A percentile compares a stretch with the other conserved stretches of the same genome.
Evolutionary conservation across 2,329 filamentous ascomycete species (phyloP).

Genomic region (Diplodia corticola): DNA sequence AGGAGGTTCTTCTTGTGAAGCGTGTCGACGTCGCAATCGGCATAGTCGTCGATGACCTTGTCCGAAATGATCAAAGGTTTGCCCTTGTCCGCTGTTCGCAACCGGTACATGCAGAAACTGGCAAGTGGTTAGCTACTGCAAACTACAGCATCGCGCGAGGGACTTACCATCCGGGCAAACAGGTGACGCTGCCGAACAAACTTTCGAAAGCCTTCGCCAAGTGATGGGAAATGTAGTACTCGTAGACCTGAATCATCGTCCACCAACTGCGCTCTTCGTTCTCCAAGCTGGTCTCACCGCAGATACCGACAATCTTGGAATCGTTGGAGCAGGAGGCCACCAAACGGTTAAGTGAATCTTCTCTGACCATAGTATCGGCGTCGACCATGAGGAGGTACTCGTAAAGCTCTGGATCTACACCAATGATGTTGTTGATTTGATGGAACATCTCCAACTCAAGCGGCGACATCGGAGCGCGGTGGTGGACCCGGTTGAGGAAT

Average conservation of each 20-base stretch:
- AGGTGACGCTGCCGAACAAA: constrained; percentile 95
- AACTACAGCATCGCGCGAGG: neutral
- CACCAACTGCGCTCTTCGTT: constrained; percentile 96
- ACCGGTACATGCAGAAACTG: constrained; percentile 98
- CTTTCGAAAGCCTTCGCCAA: constrained; percentile 96
- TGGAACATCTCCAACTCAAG: constrained; percentile 98
- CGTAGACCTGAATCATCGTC: constrained; percentile 99
- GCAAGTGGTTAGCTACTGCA: constrained; percentile 25
- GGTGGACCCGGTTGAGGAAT: constrained; percentile 97
- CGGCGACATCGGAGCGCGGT: constrained; percentile 90
- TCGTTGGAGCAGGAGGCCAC: constrained; percentile 93
- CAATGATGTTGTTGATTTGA: constrained; percentile 98
- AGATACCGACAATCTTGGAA: constrained; percentile 94
- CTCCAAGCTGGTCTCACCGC: constrained; percentile 92
- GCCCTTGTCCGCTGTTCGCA: constrained; percentile 90
- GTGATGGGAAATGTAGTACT: constrained; percentile 99
- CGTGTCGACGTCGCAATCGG: constrained; percentile 86
- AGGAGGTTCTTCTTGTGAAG: constrained; percentile 93
- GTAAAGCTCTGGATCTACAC: constrained; percentile 94
- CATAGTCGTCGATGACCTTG: constrained; percentile 82
- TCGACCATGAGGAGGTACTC: constrained; percentile 98
- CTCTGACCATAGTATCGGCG: constrained; percentile 89
- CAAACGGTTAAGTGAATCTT: constrained; percentile 88
- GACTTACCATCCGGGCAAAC: constrained; percentile 96
- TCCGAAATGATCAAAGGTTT: constrained; percentile 93